Percentiles rank a stretch among this genome's conserved stretches.
phyloP scores from a whole-genome alignment of 108 stramenopile genomes.

The Mediolabrus comicus region DNA sequence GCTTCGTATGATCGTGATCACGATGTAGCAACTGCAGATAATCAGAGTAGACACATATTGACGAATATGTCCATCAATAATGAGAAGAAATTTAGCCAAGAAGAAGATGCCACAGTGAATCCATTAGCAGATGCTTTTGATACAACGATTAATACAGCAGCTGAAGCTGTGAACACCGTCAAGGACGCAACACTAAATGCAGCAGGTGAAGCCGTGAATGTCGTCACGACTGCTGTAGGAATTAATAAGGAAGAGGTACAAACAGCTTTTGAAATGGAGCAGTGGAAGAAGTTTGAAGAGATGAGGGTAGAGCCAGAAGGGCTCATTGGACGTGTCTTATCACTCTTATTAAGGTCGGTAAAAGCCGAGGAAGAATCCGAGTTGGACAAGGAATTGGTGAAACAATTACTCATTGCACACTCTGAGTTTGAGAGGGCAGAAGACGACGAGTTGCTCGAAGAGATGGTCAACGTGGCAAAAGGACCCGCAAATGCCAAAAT shows the following conservation, averaged over 20 bases:
- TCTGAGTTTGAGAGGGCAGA: constrained; percentile 10
- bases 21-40: too few species aligned
- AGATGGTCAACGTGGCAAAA: constrained; percentile 5
- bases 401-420: neutral
- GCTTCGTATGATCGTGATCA: too few species aligned
- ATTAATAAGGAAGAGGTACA: neutral
- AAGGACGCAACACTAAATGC: too few species aligned
- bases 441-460: neutral
- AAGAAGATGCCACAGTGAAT: too few species aligned
- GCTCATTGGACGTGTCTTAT: constrained; percentile 10
- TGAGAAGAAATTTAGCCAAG: neutral
- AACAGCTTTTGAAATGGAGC: neutral
- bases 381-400: neutral
- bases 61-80: neutral
- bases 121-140: too few species aligned
- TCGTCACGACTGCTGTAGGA: too few species aligned
- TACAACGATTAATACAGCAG: too few species aligned
- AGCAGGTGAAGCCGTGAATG: too few species aligned
- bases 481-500: neutral
- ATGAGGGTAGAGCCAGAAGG: constrained; percentile 8
- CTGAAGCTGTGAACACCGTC: too few species aligned
- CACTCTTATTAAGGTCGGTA: neutral
- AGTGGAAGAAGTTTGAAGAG: neutral
- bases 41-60: too few species aligned
- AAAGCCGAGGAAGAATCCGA: neutral